Percentiles rank a stretch among this genome's conserved stretches.
phyloP scores from a whole-genome alignment of 352 stramenopile species.

The Albugo candida region DNA sequence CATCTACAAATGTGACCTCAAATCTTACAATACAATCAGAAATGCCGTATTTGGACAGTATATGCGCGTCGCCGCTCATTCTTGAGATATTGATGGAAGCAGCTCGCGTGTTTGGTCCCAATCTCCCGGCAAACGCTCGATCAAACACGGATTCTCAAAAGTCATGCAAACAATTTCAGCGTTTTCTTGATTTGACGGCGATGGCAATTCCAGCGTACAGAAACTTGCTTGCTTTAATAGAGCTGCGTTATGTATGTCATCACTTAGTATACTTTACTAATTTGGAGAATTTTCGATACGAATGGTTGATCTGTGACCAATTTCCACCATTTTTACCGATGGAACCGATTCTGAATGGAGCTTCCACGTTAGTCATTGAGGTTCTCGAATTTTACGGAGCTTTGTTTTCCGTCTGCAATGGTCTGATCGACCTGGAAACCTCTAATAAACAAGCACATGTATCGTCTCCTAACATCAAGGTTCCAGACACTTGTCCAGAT shows the following conservation, averaged over 20 bases:
- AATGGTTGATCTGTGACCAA: slow-evolving; percentile 62
- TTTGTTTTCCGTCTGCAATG: slow-evolving; percentile 14
- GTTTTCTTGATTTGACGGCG: slow-evolving; percentile 22
- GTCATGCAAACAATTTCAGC: neutral
- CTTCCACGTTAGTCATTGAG: slow-evolving; percentile 17
- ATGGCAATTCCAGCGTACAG: slow-evolving; percentile 49
- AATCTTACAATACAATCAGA: neutral
- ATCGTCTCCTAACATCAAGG: too few relatives aligned
- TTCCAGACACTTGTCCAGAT: too few relatives aligned
- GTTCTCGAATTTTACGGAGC: slow-evolving; percentile 53
- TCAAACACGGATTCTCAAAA: neutral
- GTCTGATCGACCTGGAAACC: too few relatives aligned
- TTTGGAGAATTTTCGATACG: slow-evolving; percentile 30
- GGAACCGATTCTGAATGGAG: slow-evolving; percentile 16
- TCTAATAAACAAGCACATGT: too few relatives aligned
- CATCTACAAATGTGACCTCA: slow-evolving; percentile 17
- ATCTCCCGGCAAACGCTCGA: neutral
- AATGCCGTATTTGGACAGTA: slow-evolving; percentile 11
- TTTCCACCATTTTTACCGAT: slow-evolving; percentile 17
- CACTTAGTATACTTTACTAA: slow-evolving; percentile 46
- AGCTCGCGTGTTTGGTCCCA: slow-evolving; percentile 39
- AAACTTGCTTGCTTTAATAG: slow-evolving; percentile 44
- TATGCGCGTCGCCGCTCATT: slow-evolving; percentile 31
- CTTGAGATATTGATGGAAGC: slow-evolving; percentile 63
- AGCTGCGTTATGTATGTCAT: slow-evolving; percentile 67